phyloP scores from a whole-genome alignment of 2,329 filamentous ascomycete genomes.

The Pseudogymnoascus sp. region DNA sequence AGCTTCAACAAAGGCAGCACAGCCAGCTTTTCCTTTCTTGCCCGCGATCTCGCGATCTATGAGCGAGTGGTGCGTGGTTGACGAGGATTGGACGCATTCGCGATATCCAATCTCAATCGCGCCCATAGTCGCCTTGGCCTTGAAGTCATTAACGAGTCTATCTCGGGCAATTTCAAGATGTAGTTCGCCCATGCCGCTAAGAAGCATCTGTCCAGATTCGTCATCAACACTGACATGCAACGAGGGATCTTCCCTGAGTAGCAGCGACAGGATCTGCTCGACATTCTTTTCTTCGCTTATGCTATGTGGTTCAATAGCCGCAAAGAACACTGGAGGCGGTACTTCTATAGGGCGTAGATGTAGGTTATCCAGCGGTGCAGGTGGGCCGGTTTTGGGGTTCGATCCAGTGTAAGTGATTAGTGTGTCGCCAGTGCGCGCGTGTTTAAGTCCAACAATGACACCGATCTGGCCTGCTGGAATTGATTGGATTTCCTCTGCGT shows the following conservation, averaged over 20 bases:
- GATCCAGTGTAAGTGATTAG: slow-evolving; percentile 64
- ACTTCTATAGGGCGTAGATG: slow-evolving; percentile 84
- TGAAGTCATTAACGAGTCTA: slow-evolving; percentile 80
- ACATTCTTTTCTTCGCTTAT: slow-evolving; percentile 73
- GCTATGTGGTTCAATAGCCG: slow-evolving; percentile 79
- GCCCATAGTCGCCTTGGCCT: slow-evolving; percentile 76
- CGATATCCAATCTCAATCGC: slow-evolving; percentile 93
- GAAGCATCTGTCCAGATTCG: slow-evolving; percentile 84
- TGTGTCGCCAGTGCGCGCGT: slow-evolving; percentile 89
- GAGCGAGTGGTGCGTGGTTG: slow-evolving; percentile 48
- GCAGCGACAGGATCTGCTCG: slow-evolving; percentile 63
- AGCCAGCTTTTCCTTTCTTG: slow-evolving; percentile 69
- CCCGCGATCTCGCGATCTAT: slow-evolving; percentile 77
- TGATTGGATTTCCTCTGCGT: slow-evolving; percentile 73
- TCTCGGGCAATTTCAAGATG: slow-evolving; percentile 91
- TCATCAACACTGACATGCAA: slow-evolving; percentile 76
- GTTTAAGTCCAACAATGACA: slow-evolving; percentile 82
- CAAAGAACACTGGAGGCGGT: slow-evolving; percentile 90
- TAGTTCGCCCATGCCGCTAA: slow-evolving; percentile 93
- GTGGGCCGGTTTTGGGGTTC: slow-evolving; percentile 53
- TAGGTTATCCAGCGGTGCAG: slow-evolving; percentile 60
- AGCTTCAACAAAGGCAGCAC: slow-evolving; percentile 60
- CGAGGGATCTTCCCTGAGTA: slow-evolving; percentile 88
- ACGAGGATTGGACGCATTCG: slow-evolving; percentile 61
- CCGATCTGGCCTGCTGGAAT: slow-evolving; percentile 87